Evolutionary conservation across 2,329 filamentous ascomycete species (phyloP).

Genomic region (Bipolaris victoriae): DNA sequence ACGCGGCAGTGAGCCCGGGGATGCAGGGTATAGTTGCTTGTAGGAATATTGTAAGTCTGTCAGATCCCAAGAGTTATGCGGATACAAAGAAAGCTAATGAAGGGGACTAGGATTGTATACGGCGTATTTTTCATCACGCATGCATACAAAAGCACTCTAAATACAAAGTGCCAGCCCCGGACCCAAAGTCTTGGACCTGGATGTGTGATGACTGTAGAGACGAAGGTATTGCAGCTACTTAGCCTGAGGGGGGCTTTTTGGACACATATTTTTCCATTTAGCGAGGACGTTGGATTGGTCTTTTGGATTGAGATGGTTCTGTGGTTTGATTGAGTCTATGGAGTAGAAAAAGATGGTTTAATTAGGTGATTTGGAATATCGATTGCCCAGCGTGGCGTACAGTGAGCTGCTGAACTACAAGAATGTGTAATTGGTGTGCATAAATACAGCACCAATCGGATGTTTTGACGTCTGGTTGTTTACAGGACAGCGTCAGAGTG

Average conservation of each 20-base stretch:
- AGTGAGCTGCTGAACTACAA: no score
- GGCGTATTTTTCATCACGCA: slow-evolving; percentile 27
- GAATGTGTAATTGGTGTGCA: no score
- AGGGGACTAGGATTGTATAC: slow-evolving; percentile 25
- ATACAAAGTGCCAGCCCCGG: not conserved
- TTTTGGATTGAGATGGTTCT: no score
- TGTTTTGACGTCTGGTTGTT: no score
- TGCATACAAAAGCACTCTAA: slow-evolving; percentile 22
- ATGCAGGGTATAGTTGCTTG: slow-evolving; percentile 21
- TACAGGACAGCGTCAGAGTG: no score
- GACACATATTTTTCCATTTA: not conserved
- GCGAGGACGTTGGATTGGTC: no score
- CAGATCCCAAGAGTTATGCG: not conserved
- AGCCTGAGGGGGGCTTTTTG: not conserved
- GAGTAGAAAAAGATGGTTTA: no score
- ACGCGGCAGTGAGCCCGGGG: slow-evolving; percentile 15
- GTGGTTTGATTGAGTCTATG: no score
- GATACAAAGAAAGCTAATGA: not conserved
- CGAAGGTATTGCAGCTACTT: not conserved
- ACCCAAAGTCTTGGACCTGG: slow-evolving; percentile 10
- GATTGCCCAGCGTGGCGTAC: no score
- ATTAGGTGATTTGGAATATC: no score
- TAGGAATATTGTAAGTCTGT: slow-evolving; percentile 22
- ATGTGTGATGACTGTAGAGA: slow-evolving; percentile 17
- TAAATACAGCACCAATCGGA: no score